Base-by-base conservation (phyloP, 106 monocot genomes). In the Triglochin maritima region DNA sequence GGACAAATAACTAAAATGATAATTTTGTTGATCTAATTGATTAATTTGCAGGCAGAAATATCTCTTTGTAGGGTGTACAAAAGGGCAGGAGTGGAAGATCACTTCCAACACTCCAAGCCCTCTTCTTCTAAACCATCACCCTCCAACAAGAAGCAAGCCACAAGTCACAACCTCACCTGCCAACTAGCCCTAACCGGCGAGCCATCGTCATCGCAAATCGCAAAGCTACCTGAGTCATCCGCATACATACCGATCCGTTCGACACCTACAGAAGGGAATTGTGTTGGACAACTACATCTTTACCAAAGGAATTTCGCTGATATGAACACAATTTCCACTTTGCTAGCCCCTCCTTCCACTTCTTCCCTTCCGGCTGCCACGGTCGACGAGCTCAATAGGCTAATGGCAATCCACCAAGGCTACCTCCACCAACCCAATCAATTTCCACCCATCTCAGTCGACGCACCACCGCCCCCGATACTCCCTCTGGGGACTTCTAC, bases 11-110 rank as follows among this genome's bases (percentile, higher is more conserved):
- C 7, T 52, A 8, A 8, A 6, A 52, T 11, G 13, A 59, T 5
- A 59, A 6, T 14, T 59, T 59, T 8, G n/a, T 59, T 14, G 10
- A 53, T 44, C 17, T 4, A 59, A 6, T 9, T 59, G 9, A 29
- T 9, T 59, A 4, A 29, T 56, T 56, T 74, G 51, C 74, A 82
- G 82, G 78, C 67, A 9, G 82, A 82, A 47, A 78, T 82, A 47
- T 74, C 82, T 0, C 74, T 82, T 2, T 82, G 82, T 67, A 56
- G 78, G 12, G 82, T 82, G 4, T 82, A 78, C 82, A 82, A 78
- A 67, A 60, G 82, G 51, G 47, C 82, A 0, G 78, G 82, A 9
- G 61, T 77, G 12, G 77, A 74, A 7, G 71, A 78, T 9, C 51
- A 58, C 65, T 17, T 47, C 2, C 58, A 51, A 46, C 29, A 64